These are phyloP conservation scores for Citrus australasica DNA, from an alignment of 345 rosid genomes.

Conservation along the genomic window DNA sequence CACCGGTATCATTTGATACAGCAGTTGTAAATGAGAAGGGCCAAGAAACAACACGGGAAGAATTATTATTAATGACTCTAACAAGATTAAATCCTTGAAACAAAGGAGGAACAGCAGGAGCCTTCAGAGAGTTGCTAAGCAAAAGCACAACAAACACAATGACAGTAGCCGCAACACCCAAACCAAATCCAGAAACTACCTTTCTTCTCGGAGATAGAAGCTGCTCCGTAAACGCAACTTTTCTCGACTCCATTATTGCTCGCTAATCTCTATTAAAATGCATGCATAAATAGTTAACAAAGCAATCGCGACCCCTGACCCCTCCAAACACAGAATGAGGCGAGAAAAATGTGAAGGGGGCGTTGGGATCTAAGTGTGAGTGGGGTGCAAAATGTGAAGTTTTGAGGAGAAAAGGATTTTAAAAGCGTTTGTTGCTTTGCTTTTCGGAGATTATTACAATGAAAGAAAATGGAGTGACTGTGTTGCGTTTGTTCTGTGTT, in stretches of 20 bases:
- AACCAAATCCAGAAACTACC: slow-evolving; percentile 43
- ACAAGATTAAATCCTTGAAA: slow-evolving; percentile 33
- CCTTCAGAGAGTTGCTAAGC: slow-evolving; percentile 35
- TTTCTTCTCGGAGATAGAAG: slow-evolving; percentile 35
- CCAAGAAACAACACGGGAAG: slow-evolving; percentile 31
- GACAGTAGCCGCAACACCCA: slow-evolving; percentile 46
- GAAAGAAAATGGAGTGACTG: not conserved
- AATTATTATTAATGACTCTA: slow-evolving; percentile 20
- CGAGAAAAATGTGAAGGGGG: not conserved
- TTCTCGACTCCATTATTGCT: slow-evolving; percentile 40
- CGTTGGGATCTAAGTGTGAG: not conserved
- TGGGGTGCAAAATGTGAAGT: not conserved
- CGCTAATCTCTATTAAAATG: not conserved
- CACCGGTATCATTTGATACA: not conserved
- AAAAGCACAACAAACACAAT: slow-evolving; percentile 40
- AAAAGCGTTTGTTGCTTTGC: not conserved
- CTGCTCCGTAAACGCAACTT: slow-evolving; percentile 41
- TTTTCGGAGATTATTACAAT: not conserved
- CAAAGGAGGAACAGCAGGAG: slow-evolving; percentile 38
- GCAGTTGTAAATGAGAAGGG: slow-evolving; percentile 26
- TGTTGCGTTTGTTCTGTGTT: not conserved
- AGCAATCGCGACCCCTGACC: not conserved
- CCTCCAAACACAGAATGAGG: not conserved
- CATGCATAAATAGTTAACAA: not conserved
- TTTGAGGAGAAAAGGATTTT: not conserved